Evolutionary conservation across 2,329 filamentous ascomycete species (phyloP), one percentile per base, ranked within the genome.

Genomic region (Epicoccum sorghinum): DNA sequence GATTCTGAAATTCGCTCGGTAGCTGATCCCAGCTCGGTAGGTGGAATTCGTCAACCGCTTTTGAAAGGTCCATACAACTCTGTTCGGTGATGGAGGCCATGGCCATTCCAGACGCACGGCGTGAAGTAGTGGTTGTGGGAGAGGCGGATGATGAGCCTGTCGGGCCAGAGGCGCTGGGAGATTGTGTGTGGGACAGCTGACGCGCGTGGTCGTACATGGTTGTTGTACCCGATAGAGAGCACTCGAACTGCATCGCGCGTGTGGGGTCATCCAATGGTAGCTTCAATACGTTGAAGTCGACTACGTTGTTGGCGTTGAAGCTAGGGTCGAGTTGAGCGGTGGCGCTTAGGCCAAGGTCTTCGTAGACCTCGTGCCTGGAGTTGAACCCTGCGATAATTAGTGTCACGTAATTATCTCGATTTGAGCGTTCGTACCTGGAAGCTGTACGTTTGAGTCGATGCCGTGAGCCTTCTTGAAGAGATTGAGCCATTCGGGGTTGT

Each of bases 381-480:
- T 45, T 52, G 32, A 64, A 51, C 2, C 45, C 60, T 60, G 24
- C 12, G 8, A 29, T n/a, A 38, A 18, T 55, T 13, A 55, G 33
- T 23, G 14, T 7, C n/a, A 30, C 2, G 13, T 18, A 3, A 24
- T n/a, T n/a, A 38, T 6, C 10, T 8, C 14, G 23, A 8, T 4
- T 33, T 22, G n/a, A 43, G 7, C 13, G n/a, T 3, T 47, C 53
- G 7, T 58, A 66, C 60, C 48, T 48, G 51, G 40, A 3, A 54
- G 18, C 7, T 57, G 47, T 7, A 51, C 43, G 13, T 41, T 55
- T 4, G 38, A 29, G 4, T 67, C 59, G 27, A 80, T 69, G 3
- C 78, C 78, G 42, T 80, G 78, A 4, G 78, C 78, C 60, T 79
- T 77, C 60, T 80, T 80, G 70, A 80, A 81, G 6, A 81, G 60